These are phyloP conservation scores for Cordyceps militaris DNA, from an alignment of 2,329 filamentous ascomycete species.

Conservation along the genomic window DNA sequence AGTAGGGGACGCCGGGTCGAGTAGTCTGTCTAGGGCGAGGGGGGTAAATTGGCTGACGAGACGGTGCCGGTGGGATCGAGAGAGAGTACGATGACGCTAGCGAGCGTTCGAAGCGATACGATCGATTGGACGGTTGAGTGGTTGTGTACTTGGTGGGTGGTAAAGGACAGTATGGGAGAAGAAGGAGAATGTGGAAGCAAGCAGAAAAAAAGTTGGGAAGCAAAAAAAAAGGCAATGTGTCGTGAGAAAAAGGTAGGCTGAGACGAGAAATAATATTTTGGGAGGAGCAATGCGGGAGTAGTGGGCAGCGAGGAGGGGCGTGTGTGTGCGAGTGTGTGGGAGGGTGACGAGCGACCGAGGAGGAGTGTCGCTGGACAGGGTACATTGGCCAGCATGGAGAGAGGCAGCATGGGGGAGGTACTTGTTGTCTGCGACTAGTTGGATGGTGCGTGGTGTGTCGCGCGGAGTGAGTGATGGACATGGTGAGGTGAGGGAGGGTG, in stretches of 20 bases:
- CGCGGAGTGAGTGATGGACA: not conserved
- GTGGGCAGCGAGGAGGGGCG: slow-evolving; percentile 17
- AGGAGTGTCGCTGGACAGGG: slow-evolving; percentile 5
- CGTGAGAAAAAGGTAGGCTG: slow-evolving; percentile 20
- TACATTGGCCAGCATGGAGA: slow-evolving; percentile 5
- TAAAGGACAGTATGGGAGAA: not conserved
- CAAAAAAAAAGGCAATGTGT: slow-evolving; percentile 8
- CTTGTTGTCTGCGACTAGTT: not conserved
- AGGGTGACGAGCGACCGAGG: slow-evolving; percentile 16
- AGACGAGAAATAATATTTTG: slow-evolving; percentile 35
- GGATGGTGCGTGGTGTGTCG: not conserved
- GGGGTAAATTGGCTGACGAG: slow-evolving; percentile 7
- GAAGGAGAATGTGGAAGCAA: slow-evolving; percentile 5
- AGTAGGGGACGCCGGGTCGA: slow-evolving; percentile 19
- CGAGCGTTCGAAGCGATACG: not conserved
- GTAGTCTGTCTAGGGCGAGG: not conserved
- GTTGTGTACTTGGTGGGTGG: not conserved
- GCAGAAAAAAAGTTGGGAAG: slow-evolving; percentile 6
- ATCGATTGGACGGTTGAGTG: slow-evolving; percentile 1
- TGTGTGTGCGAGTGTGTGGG: slow-evolving; percentile 12
- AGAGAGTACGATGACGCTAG: slow-evolving; percentile 7
- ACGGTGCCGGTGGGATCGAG: not conserved
- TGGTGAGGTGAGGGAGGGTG: not conserved
- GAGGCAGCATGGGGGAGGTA: not conserved
- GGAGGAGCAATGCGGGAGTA: slow-evolving; percentile 24